Evolutionary conservation across 176 grass and related monocot species (phyloP).

Genomic region (Bromus sterilis): DNA sequence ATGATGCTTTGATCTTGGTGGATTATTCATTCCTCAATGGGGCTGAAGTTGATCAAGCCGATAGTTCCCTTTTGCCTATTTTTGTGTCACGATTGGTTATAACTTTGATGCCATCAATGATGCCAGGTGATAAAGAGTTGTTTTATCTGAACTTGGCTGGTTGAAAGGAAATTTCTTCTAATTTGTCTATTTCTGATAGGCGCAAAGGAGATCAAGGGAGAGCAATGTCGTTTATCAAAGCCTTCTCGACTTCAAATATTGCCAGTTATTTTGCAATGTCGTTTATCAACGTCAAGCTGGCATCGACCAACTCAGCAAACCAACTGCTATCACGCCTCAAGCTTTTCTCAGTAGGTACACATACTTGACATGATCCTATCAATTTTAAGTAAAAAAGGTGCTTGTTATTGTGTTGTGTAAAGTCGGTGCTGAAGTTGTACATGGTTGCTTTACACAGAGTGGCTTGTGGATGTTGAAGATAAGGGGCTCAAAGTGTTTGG

Average conservation of each 20-base stretch:
- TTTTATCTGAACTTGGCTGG: neutral
- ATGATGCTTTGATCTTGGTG: slow-evolving; percentile 85
- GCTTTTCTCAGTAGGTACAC: slow-evolving; percentile 81
- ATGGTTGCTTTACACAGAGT: slow-evolving; percentile 59
- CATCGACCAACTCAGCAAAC: slow-evolving; percentile 46
- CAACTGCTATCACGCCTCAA: slow-evolving; percentile 63
- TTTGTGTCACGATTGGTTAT: slow-evolving; percentile 72
- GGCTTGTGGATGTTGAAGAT: slow-evolving; percentile 69
- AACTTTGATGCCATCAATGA: slow-evolving; percentile 69
- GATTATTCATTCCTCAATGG: slow-evolving; percentile 86
- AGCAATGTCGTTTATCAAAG: slow-evolving; percentile 68
- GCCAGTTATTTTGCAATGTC: no score
- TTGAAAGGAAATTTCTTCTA: slow-evolving; percentile 10
- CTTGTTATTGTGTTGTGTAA: neutral
- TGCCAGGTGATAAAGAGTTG: slow-evolving; percentile 57
- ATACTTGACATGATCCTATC: slow-evolving; percentile 2
- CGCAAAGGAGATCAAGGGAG: slow-evolving; percentile 75
- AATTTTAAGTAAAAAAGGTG: neutral
- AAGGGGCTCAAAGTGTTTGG: slow-evolving; percentile 72
- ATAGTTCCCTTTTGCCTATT: slow-evolving; percentile 52
- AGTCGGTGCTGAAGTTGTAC: slow-evolving; percentile 8
- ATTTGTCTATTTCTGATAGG: slow-evolving; percentile 49
- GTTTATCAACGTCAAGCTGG: no score
- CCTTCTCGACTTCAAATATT: slow-evolving; percentile 70
- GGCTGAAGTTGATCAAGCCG: slow-evolving; percentile 53